These are phyloP conservation scores for Fremontodendron californicum DNA, from an alignment of 345 rosid species.

Conservation along the genomic window DNA sequence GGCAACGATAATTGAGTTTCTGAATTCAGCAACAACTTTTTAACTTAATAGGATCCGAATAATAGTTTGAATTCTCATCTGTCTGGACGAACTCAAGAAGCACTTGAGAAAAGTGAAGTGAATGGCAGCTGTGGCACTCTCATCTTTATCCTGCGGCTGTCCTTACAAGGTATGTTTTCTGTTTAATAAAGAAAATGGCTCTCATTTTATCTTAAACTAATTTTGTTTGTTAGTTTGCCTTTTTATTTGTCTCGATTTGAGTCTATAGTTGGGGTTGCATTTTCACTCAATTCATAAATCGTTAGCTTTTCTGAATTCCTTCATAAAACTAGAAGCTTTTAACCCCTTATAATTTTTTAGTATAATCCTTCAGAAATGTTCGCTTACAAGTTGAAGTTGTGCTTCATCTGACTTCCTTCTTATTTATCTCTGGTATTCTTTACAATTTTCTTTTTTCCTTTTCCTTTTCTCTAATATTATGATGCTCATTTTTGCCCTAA, in stretches of 20 bases:
- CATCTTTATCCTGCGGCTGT: constrained; percentile 22
- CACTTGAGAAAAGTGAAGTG: neutral
- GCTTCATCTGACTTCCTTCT: neutral
- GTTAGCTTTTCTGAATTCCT: neutral
- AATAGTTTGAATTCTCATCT: neutral
- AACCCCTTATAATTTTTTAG: neutral
- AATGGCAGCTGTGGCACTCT: constrained; percentile 20
- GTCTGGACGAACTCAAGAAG: neutral
- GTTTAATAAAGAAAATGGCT: neutral
- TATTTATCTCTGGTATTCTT: neutral
- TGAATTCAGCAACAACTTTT: neutral
- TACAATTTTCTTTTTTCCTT: neutral
- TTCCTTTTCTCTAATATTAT: neutral
- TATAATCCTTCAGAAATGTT: neutral
- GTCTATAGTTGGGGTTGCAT: neutral
- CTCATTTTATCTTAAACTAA: neutral
- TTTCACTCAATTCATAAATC: neutral
- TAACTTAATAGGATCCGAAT: neutral
- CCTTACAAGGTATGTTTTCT: constrained; percentile 23
- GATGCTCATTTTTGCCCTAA: neutral
- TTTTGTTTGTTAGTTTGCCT: neutral
- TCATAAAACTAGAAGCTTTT: neutral
- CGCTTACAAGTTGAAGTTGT: neutral
- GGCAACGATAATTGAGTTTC: neutral
- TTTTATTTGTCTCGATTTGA: neutral